Evolutionary conservation across 345 rosid species (phyloP), one percentile per base, ranked within the genome.

Genomic region (Populus pruinosa): DNA sequence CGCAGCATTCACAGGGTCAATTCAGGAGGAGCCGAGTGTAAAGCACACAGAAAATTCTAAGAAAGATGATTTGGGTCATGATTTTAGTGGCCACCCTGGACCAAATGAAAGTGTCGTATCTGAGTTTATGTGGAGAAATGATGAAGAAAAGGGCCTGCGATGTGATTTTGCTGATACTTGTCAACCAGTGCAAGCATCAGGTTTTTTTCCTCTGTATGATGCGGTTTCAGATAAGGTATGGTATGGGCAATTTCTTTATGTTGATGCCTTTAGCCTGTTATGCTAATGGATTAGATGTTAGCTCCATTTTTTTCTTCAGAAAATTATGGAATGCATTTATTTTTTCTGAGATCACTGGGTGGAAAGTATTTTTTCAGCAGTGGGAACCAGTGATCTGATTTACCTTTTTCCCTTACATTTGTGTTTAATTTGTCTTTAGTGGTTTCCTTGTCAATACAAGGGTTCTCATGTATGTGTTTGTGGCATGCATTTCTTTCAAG

Each of bases 171-270:
- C 82, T 16, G 84, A 81, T 80, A 77, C 80, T 23, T 78, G 83
- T 72, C 82, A 67, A 55, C 56, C 73, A 17, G 77, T 76, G 62
- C 87, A 78, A 67, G 75, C 87, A 69, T 73, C 87, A 41, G 76
- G 72, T 49, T 56, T 76, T 79, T 82, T 84, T 66, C 86, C 88
- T 17, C 16, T 86, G 47, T 85, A 78, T 71, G 85, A 76, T 25
- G 20, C 68, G 55, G 71, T 79, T 75, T 27, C 88, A 10, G 79
- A 82, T 77, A 86, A 86, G 92, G 92, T 85, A 85, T 16, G 75
- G 47, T 20, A 14, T 73, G 47, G 31, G 16, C 70, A 49, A 44
- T 61, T 50, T 76, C 69, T 39, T 62, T 47, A 31, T 64, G 67
- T 64, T 55, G 41, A 38, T 44, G 35, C 17, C 2, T 33, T 21